A percentile compares a stretch with the other conserved stretches of the same genome.
Conservation (phyloP, 305 asterid genomes). For the Solanum hybrid region DNA sequence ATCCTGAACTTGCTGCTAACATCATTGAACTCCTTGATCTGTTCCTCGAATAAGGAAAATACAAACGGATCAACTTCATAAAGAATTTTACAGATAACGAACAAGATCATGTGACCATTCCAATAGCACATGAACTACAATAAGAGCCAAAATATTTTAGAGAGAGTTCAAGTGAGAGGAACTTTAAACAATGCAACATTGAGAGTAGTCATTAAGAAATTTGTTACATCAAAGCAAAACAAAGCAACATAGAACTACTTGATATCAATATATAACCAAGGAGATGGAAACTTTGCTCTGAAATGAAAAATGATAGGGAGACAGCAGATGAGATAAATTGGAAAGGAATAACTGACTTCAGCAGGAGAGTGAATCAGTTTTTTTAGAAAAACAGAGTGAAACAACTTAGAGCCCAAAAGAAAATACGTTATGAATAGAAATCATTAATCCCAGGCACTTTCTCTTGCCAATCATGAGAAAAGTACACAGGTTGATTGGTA, state of each 20-base stretch:
- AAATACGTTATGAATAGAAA: neutral
- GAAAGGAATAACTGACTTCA: neutral
- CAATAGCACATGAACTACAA: neutral
- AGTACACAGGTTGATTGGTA: neutral
- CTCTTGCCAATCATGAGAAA: neutral
- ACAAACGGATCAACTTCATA: neutral
- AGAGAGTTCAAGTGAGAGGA: neutral
- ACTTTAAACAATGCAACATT: neutral
- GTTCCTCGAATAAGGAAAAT: constrained; percentile 16
- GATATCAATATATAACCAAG: neutral
- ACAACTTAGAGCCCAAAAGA: neutral
- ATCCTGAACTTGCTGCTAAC: constrained; percentile 47
- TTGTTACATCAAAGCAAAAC: neutral
- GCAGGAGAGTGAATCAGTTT: neutral
- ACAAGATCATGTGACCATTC: neutral
- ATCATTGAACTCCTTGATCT: constrained; percentile 86
- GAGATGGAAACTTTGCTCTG: neutral
- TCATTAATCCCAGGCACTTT: neutral
- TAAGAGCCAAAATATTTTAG: neutral
- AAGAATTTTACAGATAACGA: neutral
- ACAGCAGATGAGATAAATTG: neutral
- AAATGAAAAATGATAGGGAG: neutral
- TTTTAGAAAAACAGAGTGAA: neutral
- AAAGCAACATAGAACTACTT: neutral
- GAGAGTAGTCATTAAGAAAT: neutral